A percentile compares a stretch with the other conserved stretches of the same genome.
Evolutionary conservation across 768 basidiomycete genomes (phyloP).

Genomic region (Antrodiella citrinella): DNA sequence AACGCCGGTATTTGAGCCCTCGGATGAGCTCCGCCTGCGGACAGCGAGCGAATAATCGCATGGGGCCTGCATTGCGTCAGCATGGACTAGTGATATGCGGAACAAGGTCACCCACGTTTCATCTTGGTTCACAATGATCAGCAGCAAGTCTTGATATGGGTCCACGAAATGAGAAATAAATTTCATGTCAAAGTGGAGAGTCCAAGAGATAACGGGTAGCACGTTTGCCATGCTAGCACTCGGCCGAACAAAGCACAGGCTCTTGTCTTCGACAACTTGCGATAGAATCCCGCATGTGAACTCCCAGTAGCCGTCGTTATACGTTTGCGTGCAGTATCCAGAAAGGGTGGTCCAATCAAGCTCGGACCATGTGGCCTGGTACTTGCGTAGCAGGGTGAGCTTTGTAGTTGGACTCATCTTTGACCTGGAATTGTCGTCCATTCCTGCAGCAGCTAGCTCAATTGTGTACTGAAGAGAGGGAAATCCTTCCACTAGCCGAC

Average conservation of each 20-base stretch:
- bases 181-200: neutral
- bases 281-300: constrained; percentile 7
- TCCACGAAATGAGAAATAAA: constrained; percentile 6
- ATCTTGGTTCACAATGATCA: neutral
- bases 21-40: neutral
- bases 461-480: constrained; percentile 7
- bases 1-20: neutral
- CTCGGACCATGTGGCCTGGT: constrained; percentile 1
- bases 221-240: constrained; percentile 1
- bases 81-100: neutral
- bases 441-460: constrained; percentile 1
- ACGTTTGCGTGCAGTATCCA: neutral
- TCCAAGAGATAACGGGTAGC: constrained; percentile 1
- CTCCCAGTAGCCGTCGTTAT: constrained; percentile 8
- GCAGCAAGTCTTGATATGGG: constrained; percentile 7
- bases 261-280: neutral
- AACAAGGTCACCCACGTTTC: neutral
- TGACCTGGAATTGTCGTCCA: constrained; percentile 7
- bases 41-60: neutral
- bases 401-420: constrained; percentile 1
- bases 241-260: constrained; percentile 1
- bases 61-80: neutral
- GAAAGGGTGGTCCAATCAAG: neutral
- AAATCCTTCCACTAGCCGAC: neutral
- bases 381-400: neutral